Conservation (phyloP, 768 basidiomycete species). For the Mycena sanguinolenta region DNA sequence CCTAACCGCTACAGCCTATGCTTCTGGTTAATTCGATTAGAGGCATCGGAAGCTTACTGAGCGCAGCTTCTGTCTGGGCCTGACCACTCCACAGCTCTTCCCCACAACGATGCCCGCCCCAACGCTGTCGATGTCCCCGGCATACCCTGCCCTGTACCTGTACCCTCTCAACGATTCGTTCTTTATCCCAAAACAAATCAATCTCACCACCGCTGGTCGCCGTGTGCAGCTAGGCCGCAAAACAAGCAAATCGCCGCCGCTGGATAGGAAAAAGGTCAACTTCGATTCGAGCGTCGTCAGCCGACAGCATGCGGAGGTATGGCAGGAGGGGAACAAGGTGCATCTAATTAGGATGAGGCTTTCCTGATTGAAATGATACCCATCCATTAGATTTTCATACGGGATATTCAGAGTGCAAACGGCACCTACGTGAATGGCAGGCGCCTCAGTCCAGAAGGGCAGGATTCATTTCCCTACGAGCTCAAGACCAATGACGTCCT, state of each 20-base stretch:
- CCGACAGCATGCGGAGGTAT: conserved; percentile 76
- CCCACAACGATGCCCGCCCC: conserved; percentile 22
- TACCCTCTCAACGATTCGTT: conserved; percentile 73
- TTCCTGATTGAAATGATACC: neutral
- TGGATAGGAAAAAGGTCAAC: conserved; percentile 70
- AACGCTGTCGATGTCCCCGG: conserved; percentile 27
- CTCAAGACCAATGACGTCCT: conserved; percentile 75
- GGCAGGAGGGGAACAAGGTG: conserved; percentile 73
- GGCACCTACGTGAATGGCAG: conserved; percentile 79
- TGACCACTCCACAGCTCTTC: neutral
- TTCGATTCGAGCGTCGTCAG: conserved; percentile 77
- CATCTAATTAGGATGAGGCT: conserved; percentile 42
- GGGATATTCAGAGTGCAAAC: conserved; percentile 76
- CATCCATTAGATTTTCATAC: conserved; percentile 68
- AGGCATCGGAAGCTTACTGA: neutral
- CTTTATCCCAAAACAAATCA: conserved; percentile 75
- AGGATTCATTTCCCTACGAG: conserved; percentile 72
- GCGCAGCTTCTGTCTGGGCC: too few relatives aligned
- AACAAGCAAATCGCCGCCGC: conserved; percentile 68
- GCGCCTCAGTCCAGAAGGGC: conserved; percentile 68
- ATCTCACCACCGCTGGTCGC: conserved; percentile 52
- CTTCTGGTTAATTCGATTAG: too few relatives aligned
- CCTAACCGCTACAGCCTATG: too few relatives aligned
- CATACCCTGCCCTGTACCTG: conserved; percentile 43
- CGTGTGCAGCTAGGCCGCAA: conserved; percentile 72